Base-by-base conservation (phyloP, 805 yeast species). In the Blastobotrys peoriensis region DNA sequence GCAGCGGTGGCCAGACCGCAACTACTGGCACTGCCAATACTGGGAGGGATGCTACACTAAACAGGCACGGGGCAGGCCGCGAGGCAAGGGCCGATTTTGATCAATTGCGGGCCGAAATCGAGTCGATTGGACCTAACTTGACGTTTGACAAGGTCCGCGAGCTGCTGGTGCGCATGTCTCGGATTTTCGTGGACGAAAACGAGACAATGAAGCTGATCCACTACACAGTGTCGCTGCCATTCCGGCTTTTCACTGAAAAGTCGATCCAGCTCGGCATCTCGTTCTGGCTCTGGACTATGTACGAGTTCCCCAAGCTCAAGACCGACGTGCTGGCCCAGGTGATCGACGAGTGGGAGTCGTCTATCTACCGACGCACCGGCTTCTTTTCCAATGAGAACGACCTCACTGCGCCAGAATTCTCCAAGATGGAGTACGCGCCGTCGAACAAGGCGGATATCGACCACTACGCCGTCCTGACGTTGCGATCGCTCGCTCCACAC, bases 381-480 rank as follows among this genome's bases (percentile, higher is more conserved):
- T 61, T 91, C 8, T 89, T 76, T 61, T 75, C 81, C 4, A 70
- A 67, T 3, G 55, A 63, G 4, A 65, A 66, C 51, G 95, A 88
- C 60, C 60, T 77, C 4, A 57, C 55, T 0, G 67, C 71, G 44
- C 81, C 91, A 19, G 85, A 81, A 44, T 81, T 70, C 61, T 66
- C 76, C 51, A 73, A 70, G 41, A 93, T 93, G 98, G 93, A 86
- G 51, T 93, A 93, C 56, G 67, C 88, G 1, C 97, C 98, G 8
- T 80, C 94, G 38, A 81, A 83, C 63, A 81, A 78, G 52, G 68
- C 69, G 37, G 71, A 69, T 4, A 71, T 81, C 5, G 75, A 75
- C 43, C 76, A 74, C 48, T 64, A 68, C 27, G 79, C 86, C 0
- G 61, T 64, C 1, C 51, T 60, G 2, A 78, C 81, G 1, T 69